phyloP scores from a whole-genome alignment of 2,329 filamentous ascomycete genomes.

The Ophiostoma tasmaniense region DNA sequence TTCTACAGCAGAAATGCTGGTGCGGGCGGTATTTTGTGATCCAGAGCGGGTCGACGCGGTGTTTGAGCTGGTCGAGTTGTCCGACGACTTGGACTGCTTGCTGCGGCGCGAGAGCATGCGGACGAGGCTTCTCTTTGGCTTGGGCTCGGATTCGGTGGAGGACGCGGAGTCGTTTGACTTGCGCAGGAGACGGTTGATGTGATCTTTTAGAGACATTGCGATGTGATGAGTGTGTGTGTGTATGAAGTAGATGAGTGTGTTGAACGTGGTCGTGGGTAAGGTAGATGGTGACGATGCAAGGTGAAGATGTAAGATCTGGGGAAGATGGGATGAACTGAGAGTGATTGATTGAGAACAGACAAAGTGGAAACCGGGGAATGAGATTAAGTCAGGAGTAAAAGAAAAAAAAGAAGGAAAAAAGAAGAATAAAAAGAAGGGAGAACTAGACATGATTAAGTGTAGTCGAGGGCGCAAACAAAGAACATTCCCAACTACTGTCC shows the following conservation, averaged over 20 bases:
- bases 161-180: constrained; percentile 13
- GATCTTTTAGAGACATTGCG: constrained; percentile 21
- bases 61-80: constrained; percentile 9
- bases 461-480: no score
- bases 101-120: constrained; percentile 16
- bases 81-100: constrained; percentile 7
- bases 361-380: no score
- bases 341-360: no score
- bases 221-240: neutral
- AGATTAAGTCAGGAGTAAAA: no score
- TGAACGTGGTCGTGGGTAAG: neutral
- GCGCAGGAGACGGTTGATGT: constrained; percentile 19
- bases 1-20: neutral
- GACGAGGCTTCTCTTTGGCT: constrained; percentile 6
- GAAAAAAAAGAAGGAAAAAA: no score
- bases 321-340: no score
- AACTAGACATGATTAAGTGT: no score
- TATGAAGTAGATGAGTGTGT: no score
- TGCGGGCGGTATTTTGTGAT: neutral
- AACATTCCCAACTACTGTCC: no score
- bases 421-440: no score
- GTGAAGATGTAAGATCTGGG: neutral
- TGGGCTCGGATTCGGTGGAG: constrained; percentile 6
- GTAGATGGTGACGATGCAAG: neutral
- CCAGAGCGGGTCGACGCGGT: neutral